A percentile compares a stretch with the other conserved stretches of the same genome.
These are phyloP conservation scores for Lipomyces sp. DNA, from an alignment of 805 yeast species.

Conservation along the genomic window DNA sequence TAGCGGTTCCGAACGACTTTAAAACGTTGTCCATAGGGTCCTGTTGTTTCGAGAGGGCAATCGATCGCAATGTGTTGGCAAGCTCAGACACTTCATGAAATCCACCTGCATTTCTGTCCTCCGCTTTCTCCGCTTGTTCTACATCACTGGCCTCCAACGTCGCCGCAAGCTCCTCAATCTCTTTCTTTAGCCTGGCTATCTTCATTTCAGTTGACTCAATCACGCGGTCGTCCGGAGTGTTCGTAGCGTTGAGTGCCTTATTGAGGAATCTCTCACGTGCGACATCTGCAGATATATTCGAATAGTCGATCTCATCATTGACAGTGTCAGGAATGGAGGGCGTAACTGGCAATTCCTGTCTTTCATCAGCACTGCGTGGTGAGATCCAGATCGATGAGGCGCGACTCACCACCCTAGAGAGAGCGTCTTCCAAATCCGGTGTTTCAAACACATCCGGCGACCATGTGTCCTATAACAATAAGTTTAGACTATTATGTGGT, in stretches of 20 bases:
- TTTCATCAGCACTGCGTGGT: not conserved
- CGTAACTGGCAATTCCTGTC: not conserved
- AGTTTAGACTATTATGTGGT: not conserved
- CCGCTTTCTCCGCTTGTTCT: not conserved
- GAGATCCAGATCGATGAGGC: not conserved
- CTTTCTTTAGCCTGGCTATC: conserved; percentile 22
- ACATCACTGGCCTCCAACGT: not conserved
- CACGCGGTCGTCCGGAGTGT: not conserved
- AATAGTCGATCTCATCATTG: conserved; percentile 31
- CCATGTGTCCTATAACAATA: conserved; percentile 30
- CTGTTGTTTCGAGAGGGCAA: not conserved
- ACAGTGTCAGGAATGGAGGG: conserved; percentile 4
- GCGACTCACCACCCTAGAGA: not conserved
- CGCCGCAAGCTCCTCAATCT: conserved; percentile 25
- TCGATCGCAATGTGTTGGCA: not conserved
- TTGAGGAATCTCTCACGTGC: conserved; percentile 33
- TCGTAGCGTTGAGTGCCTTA: not conserved
- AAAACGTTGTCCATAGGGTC: not conserved
- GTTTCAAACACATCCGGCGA: conserved; percentile 37
- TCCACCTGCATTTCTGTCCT: not conserved
- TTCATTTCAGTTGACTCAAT: conserved; percentile 24
- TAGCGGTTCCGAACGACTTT: not conserved
- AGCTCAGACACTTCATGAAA: conserved; percentile 1
- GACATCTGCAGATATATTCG: conserved; percentile 29
- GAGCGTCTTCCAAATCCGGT: conserved; percentile 20